Conservation (phyloP, 495 filamentous ascomycete species). For the Astrocystis sublimbata region DNA sequence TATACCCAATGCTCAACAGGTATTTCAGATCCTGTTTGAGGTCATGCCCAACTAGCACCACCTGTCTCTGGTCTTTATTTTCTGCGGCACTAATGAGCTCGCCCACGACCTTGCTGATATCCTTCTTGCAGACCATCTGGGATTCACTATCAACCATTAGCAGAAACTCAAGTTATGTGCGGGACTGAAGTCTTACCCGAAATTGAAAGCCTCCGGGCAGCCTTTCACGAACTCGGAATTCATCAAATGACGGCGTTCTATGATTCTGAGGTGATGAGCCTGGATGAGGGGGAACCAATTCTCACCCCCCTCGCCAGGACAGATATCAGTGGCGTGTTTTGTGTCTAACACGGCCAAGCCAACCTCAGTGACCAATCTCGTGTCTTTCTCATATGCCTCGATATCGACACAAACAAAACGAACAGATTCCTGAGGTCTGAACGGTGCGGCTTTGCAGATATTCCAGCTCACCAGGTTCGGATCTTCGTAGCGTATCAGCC, state of each 20-base stretch:
- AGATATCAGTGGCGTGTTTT: slow-evolving; percentile 47
- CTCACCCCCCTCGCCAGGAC: slow-evolving; percentile 59
- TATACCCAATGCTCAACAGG: slow-evolving; percentile 61
- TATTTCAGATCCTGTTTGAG: slow-evolving; percentile 65
- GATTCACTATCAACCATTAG: slow-evolving; percentile 36
- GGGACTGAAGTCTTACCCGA: slow-evolving; percentile 51
- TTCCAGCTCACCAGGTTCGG: slow-evolving; percentile 12
- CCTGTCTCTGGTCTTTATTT: slow-evolving; percentile 48
- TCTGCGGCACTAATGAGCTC: slow-evolving; percentile 31
- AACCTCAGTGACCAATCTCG: slow-evolving; percentile 72
- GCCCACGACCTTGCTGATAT: slow-evolving; percentile 24
- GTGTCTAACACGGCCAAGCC: slow-evolving; percentile 85
- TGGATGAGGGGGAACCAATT: slow-evolving; percentile 67
- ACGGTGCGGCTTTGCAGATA: slow-evolving; percentile 32
- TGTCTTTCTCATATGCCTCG: slow-evolving; percentile 72
- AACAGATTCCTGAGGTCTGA: slow-evolving; percentile 48
- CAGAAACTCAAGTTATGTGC: neutral
- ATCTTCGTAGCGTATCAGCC: neutral
- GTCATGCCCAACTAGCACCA: slow-evolving; percentile 81
- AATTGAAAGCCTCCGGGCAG: slow-evolving; percentile 73
- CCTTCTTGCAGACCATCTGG: slow-evolving; percentile 26
- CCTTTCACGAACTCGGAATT: slow-evolving; percentile 69
- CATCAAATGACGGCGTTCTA: slow-evolving; percentile 61
- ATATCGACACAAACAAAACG: slow-evolving; percentile 80
- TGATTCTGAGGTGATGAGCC: slow-evolving; percentile 73